Conservation (phyloP, 2,329 filamentous ascomycete species). For the Calcarisporium arbuscula region DNA sequence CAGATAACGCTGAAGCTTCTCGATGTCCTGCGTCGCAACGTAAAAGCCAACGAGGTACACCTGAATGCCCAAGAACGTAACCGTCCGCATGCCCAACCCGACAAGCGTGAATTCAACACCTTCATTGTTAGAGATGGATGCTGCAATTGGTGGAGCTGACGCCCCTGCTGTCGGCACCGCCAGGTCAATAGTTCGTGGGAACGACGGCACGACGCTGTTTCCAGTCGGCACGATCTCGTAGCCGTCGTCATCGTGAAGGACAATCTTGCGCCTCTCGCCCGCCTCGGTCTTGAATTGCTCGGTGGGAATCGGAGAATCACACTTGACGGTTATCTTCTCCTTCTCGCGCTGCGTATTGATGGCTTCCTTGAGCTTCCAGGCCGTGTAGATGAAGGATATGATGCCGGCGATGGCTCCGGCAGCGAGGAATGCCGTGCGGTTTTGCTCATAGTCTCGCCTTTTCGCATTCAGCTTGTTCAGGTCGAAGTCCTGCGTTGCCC, state of each 20-base stretch:
- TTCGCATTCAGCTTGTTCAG: conserved; percentile 40
- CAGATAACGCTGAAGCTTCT: conserved; percentile 69
- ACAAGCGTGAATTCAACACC: conserved; percentile 76
- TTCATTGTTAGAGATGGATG: conserved; percentile 31
- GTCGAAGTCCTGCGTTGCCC: conserved; percentile 43
- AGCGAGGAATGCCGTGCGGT: conserved; percentile 45
- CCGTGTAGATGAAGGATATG: conserved; percentile 44
- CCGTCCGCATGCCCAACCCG: conserved; percentile 79
- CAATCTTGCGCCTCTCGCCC: conserved; percentile 47
- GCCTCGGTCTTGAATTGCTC: conserved; percentile 43
- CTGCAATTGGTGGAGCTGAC: conserved; percentile 24
- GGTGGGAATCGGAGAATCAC: conserved; percentile 31
- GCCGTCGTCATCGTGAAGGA: conserved; percentile 61
- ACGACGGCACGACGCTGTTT: conserved; percentile 70
- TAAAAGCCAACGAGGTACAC: conserved; percentile 96
- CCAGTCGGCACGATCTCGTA: conserved; percentile 74
- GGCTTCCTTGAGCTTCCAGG: conserved; percentile 42
- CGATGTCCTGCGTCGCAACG: conserved; percentile 76
- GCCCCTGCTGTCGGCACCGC: conserved; percentile 30
- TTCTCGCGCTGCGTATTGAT: conserved; percentile 26
- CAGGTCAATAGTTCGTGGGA: conserved; percentile 66
- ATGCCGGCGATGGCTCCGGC: conserved; percentile 44
- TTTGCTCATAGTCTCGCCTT: conserved; percentile 42
- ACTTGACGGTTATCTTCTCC: conserved; percentile 35
- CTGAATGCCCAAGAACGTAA: conserved; percentile 83